These are phyloP conservation scores for Tolypocladium sp. DNA, from an alignment of 2,329 filamentous ascomycete species.

Conservation along the genomic window DNA sequence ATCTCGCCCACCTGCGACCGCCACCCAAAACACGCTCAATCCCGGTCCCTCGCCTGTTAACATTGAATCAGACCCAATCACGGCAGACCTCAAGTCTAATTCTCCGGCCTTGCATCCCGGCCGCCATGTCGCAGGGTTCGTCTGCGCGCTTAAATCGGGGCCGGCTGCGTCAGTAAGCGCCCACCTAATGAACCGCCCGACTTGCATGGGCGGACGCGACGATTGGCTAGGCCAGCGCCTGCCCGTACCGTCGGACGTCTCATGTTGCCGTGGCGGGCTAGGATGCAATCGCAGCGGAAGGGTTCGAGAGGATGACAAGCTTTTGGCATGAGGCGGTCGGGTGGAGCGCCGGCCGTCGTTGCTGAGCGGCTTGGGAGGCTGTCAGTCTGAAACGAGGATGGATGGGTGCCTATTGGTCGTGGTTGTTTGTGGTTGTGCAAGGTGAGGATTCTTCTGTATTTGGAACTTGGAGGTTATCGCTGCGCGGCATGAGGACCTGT, in stretches of 20 bases:
- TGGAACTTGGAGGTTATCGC: background rate
- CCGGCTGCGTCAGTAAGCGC: conserved; percentile 3
- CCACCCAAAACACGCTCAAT: background rate
- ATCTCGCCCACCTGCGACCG: conserved; percentile 1
- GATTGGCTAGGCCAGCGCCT: conserved; percentile 15
- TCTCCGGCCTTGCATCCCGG: background rate
- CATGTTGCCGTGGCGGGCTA: conserved; percentile 1
- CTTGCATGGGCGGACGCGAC: background rate
- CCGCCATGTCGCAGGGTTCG: background rate
- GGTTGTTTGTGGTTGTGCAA: background rate
- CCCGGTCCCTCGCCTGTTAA: background rate
- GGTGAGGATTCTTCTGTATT: background rate
- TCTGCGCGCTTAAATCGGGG: background rate
- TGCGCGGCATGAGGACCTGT: background rate
- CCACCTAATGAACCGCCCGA: background rate
- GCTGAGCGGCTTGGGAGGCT: background rate
- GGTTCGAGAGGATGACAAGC: background rate
- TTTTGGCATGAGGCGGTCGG: background rate
- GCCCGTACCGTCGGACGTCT: conserved; percentile 10
- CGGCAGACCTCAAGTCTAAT: background rate
- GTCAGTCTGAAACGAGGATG: background rate
- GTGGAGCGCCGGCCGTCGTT: background rate
- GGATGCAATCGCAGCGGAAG: background rate
- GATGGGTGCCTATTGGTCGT: background rate
- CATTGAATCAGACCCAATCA: conserved; percentile 2